Base-by-base conservation (phyloP, 2,329 filamentous ascomycete genomes). In the Fusarium piperis region DNA sequence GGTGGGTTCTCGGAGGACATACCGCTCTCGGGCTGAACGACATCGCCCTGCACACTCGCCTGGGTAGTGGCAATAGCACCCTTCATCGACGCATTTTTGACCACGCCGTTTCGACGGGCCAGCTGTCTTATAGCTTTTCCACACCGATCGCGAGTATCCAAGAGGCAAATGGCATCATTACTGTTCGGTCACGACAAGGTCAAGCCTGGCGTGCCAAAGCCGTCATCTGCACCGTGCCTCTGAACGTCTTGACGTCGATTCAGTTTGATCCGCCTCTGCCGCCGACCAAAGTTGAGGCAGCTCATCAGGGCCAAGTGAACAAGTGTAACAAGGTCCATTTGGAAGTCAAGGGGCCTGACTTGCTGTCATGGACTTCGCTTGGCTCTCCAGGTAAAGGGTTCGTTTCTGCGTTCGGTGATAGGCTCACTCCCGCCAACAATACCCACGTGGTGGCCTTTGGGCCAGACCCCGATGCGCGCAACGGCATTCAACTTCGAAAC, bases 41-140 rank as follows among this genome's bases (percentile, higher is more conserved):
- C 15, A 64, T 67, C 30, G 60, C 64, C 10, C 48, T 64, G 11
- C 60, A 64, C 23, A 64, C 60, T 7, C 46, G 60, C 6, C 30
- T 67, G 4, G 30, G 56, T 11, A 64, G 60, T 28, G 64, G 64
- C 12, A 59, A 67, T 12, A 64, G 60, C 20, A 35, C 44, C 10
- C 48, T 67, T 35, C 60, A 64, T n/a, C 59, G 60, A 5, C 55
- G 60, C 38, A 64, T 67, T 26, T 67, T 67, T 60, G 36, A 48
- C 1, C 60, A 67, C 10, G 46, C 64, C 1, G 10, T 64, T 1
- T 56, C 59, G 1, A 67, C 59, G 4, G 64, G 64, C 15, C 52
- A 60, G 13, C 26, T 67, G 5, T 63, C 64, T 5, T 67, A 67
- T n/a, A 52, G 55, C 33, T 63, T 67, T 39, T 20, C 30, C 10